A percentile compares a stretch with the other conserved stretches of the same genome.
Conservation (phyloP, 2,329 filamentous ascomycete genomes). For the Remersonia thermophila region DNA sequence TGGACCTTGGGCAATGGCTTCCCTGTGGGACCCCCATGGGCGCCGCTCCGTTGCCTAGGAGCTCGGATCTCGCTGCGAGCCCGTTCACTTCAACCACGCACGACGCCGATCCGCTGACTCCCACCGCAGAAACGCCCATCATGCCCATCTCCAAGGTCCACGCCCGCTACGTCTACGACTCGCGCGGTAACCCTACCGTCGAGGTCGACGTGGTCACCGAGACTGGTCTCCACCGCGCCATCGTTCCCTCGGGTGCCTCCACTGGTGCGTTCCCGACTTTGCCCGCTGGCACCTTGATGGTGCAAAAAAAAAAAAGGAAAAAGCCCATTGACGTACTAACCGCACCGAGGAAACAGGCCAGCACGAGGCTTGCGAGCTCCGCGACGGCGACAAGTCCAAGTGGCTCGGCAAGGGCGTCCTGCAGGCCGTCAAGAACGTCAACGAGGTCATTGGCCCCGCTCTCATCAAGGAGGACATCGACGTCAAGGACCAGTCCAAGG, state of each 20-base stretch:
- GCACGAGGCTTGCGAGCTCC: conserved; percentile 84
- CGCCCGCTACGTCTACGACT: conserved; percentile 96
- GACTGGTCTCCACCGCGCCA: conserved; percentile 92
- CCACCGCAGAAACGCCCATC: conserved; percentile 28
- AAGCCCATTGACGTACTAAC: conserved; percentile 10
- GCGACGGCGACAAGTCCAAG: conserved; percentile 77
- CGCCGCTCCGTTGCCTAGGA: no score
- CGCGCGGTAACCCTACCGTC: conserved; percentile 94
- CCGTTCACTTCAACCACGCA: background rate
- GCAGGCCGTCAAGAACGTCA: conserved; percentile 80
- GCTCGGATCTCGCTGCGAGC: no score
- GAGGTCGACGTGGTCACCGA: conserved; percentile 96
- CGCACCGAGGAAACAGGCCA: conserved; percentile 43
- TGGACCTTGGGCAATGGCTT: no score
- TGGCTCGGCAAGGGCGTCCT: conserved; percentile 81
- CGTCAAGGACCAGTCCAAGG: conserved; percentile 73
- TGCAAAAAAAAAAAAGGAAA: no score
- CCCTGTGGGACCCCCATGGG: no score
- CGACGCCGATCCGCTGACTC: background rate
- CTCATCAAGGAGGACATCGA: conserved; percentile 73
- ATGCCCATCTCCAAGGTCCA: conserved; percentile 90
- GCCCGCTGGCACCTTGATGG: background rate
- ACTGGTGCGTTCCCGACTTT: conserved; percentile 51
- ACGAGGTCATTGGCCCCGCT: conserved; percentile 65
- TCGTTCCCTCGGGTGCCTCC: conserved; percentile 92